A percentile compares a stretch with the other conserved stretches of the same genome.
Evolutionary conservation across 225 moss, liverwort and hornwort species (phyloP).

Genomic region (Polytrichum formosum): DNA sequence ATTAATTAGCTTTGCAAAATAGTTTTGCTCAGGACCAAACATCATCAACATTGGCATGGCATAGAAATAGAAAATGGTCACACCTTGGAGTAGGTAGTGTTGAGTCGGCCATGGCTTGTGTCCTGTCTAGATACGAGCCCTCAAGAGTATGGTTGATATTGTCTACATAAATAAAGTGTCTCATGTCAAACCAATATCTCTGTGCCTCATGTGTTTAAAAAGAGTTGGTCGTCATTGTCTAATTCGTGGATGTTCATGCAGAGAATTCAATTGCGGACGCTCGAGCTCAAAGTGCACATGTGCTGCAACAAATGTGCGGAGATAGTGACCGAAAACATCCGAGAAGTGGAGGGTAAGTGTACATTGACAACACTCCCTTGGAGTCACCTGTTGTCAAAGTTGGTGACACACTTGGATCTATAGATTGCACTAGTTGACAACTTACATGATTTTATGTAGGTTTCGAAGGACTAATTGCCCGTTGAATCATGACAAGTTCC

Average conservation of each 20-base stretch:
- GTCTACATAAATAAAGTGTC: too few species aligned
- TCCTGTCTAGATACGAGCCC: too few species aligned
- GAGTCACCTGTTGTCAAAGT: neutral
- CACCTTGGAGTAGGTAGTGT: neutral
- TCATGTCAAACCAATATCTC: neutral
- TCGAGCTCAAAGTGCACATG: neutral
- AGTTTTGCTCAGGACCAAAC: neutral
- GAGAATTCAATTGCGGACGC: neutral
- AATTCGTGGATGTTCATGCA: neutral
- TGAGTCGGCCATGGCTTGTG: neutral
- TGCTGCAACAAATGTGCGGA: conserved; percentile 7
- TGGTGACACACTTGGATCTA: too few species aligned
- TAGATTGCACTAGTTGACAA: too few species aligned
- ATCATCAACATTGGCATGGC: too few species aligned
- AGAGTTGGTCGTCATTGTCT: neutral
- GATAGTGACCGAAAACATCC: conserved; percentile 1
- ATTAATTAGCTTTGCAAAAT: neutral
- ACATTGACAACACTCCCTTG: neutral
- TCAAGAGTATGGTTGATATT: neutral
- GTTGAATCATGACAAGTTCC: neutral
- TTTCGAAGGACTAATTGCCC: too few species aligned
- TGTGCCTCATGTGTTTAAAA: neutral
- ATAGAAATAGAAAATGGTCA: too few species aligned
- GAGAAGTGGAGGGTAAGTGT: conserved; percentile 7
- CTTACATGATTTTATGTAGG: too few species aligned